A percentile compares a stretch with the other conserved stretches of the same genome.
Conservation (phyloP, 192 early-diverging fungal species). For the Chytriomyces confervae region DNA sequence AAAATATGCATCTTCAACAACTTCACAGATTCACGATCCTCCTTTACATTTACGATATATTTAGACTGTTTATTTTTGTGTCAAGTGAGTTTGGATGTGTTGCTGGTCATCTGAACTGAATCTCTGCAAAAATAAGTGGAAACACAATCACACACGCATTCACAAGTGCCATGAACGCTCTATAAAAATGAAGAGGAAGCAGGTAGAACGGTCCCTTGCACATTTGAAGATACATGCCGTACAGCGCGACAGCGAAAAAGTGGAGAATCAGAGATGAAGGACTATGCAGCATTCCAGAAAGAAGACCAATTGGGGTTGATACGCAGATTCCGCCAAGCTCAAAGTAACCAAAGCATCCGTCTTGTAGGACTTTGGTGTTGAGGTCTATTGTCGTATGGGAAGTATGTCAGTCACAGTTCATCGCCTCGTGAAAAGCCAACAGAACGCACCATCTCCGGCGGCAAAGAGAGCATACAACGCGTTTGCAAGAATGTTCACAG, state of each 20-base stretch:
- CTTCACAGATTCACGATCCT: too few relatives aligned
- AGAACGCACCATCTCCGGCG: too few relatives aligned
- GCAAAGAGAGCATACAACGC: constrained; percentile 93
- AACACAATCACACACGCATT: constrained; percentile 50
- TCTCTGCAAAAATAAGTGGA: constrained; percentile 42
- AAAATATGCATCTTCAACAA: too few relatives aligned
- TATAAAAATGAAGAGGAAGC: constrained; percentile 37
- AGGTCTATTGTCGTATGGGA: constrained; percentile 54
- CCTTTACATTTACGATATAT: too few relatives aligned
- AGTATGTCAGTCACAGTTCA: neutral
- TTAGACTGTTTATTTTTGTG: too few relatives aligned
- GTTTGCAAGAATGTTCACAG: constrained; percentile 90
- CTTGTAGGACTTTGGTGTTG: constrained; percentile 73
- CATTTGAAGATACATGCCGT: constrained; percentile 43
- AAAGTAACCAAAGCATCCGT: constrained; percentile 90
- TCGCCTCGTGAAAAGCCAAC: too few relatives aligned
- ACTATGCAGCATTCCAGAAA: constrained; percentile 77
- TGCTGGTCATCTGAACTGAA: constrained; percentile 12
- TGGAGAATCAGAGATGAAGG: constrained; percentile 82
- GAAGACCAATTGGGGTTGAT: constrained; percentile 80
- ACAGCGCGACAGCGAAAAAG: constrained; percentile 89
- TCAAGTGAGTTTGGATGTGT: too few relatives aligned
- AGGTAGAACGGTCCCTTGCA: constrained; percentile 30
- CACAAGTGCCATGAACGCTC: constrained; percentile 42
- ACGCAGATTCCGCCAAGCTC: constrained; percentile 80